These are phyloP conservation scores for Volvox reticuliferus DNA, from an alignment of 139 green algal species.

Conservation along the genomic window DNA sequence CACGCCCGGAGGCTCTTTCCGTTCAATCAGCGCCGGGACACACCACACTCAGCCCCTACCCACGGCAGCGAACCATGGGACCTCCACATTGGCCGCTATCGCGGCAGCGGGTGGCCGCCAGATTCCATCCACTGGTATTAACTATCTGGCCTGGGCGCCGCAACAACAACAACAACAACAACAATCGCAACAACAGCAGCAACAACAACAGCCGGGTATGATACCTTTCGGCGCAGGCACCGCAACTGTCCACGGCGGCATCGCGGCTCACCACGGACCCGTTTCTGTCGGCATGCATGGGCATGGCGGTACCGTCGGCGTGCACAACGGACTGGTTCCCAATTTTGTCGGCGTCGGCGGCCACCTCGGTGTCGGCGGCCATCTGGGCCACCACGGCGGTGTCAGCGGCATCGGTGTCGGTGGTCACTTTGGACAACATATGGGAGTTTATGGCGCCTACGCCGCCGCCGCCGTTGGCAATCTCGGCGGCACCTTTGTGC, in stretches of 20 bases:
- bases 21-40: slow-evolving; percentile 33
- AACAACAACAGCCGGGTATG: slow-evolving; percentile 1
- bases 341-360: background rate
- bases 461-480: background rate
- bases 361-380: background rate
- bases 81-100: slow-evolving; percentile 5
- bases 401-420: background rate
- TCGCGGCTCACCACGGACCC: background rate
- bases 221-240: background rate
- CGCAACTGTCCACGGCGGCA: background rate
- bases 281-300: background rate
- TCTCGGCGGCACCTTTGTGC: background rate
- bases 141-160: background rate
- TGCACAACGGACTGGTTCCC: too few species aligned
- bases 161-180: background rate
- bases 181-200: background rate
- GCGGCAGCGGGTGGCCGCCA: background rate
- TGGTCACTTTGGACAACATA: background rate
- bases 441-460: background rate
- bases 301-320: background rate
- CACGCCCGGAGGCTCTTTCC: slow-evolving; percentile 32
- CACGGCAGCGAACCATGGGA: background rate
- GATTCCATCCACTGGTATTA: background rate
- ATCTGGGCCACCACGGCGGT: background rate
- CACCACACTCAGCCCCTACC: slow-evolving; percentile 19